Evolutionary conservation across 2,329 filamentous ascomycete species (phyloP).

Genomic region (Cercospora berteroae): DNA sequence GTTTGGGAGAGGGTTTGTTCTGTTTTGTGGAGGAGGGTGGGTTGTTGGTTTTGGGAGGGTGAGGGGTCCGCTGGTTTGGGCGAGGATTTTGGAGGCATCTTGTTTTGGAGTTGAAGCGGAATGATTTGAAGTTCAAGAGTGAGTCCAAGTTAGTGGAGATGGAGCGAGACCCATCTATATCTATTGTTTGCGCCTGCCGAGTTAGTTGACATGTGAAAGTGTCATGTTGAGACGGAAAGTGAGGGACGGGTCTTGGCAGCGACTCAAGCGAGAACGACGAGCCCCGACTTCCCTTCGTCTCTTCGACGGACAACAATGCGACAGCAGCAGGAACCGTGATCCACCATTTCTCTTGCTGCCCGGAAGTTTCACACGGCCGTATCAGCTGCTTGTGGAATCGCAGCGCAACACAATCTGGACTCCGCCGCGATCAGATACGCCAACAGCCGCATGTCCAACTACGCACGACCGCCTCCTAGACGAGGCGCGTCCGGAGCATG

Average conservation of each 20-base stretch:
- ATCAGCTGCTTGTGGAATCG: not conserved
- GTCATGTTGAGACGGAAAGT: slow-evolving; percentile 5
- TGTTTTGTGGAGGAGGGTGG: slow-evolving; percentile 10
- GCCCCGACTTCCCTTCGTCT: not conserved
- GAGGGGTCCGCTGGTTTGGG: not conserved
- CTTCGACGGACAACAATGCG: not conserved
- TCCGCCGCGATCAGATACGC: not conserved
- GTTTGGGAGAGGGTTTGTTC: slow-evolving; percentile 42
- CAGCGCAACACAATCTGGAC: not conserved
- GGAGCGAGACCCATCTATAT: not conserved
- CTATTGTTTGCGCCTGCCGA: not conserved
- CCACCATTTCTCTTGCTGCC: not conserved
- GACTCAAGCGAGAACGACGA: slow-evolving; percentile 11
- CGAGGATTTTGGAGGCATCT: not conserved
- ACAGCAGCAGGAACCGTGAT: not conserved
- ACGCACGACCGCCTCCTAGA: slow-evolving; percentile 32
- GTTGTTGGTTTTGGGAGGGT: not conserved
- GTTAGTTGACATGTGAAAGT: slow-evolving; percentile 9
- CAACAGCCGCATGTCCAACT: slow-evolving; percentile 25
- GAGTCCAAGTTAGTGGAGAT: not conserved
- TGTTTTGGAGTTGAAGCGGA: not conserved
- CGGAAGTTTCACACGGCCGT: not conserved
- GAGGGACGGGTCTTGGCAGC: not conserved
- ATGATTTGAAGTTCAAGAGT: too few relatives aligned
- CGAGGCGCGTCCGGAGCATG: slow-evolving; percentile 56